Conservation (phyloP, 208 protist species). For the Trypanosoma brucei region DNA sequence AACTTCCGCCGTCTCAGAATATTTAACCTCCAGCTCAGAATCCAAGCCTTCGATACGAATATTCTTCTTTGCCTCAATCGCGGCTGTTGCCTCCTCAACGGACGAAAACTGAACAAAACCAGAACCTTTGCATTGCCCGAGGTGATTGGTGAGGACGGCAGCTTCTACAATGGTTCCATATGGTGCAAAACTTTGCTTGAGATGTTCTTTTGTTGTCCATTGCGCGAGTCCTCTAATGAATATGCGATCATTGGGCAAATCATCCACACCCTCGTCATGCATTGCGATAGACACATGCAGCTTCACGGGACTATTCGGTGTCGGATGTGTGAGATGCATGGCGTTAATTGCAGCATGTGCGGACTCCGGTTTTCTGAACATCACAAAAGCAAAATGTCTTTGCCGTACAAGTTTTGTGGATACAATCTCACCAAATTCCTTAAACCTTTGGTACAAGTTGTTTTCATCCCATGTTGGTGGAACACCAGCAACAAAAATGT, state of each 20-base stretch:
- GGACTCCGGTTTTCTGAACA: constrained; percentile 78
- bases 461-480: constrained; percentile 76
- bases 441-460: constrained; percentile 58
- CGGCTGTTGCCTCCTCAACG: constrained; percentile 58
- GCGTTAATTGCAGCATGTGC: constrained; percentile 84
- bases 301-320: constrained; percentile 41
- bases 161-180: constrained; percentile 70
- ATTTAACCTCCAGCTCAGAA: constrained; percentile 75
- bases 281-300: constrained; percentile 87
- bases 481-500: constrained; percentile 86
- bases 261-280: constrained; percentile 89
- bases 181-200: constrained; percentile 52
- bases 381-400: constrained; percentile 87
- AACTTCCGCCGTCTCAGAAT: constrained; percentile 76
- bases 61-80: constrained; percentile 41
- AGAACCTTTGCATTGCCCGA: constrained; percentile 89
- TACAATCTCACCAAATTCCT: constrained; percentile 78
- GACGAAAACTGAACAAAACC: constrained; percentile 85
- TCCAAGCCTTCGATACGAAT: constrained; percentile 78
- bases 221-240: constrained; percentile 85
- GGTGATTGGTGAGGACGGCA: constrained; percentile 80
- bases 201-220: constrained; percentile 84
- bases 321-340: constrained; percentile 67
- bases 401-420: constrained; percentile 78
- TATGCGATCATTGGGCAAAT: constrained; percentile 79